These are phyloP conservation scores for Backusella liffmaniae DNA, from an alignment of 192 early-diverging fungal genomes.

Conservation along the genomic window DNA sequence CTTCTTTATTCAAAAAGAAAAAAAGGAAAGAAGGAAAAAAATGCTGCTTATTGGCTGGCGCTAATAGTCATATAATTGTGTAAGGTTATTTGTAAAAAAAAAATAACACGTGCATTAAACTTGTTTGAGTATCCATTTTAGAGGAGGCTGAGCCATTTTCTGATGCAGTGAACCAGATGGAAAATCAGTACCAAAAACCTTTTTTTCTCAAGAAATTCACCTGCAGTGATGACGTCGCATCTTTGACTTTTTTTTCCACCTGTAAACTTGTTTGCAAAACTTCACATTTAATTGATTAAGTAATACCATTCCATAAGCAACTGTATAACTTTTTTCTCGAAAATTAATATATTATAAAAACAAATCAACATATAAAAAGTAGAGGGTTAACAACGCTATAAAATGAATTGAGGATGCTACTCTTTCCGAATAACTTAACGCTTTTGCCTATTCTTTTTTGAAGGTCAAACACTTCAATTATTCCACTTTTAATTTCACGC, in stretches of 20 bases:
- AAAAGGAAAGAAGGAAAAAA: background rate
- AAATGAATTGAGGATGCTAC: background rate
- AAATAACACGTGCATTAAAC: background rate
- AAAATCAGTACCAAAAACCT: background rate
- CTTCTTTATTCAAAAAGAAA: background rate
- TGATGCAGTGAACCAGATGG: background rate
- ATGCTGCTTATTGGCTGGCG: background rate
- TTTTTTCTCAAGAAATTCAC: background rate
- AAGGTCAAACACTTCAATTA: background rate
- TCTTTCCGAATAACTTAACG: background rate
- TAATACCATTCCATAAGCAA: constrained; percentile 6
- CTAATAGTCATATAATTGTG: background rate
- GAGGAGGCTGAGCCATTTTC: background rate
- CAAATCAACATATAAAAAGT: background rate
- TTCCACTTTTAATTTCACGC: background rate
- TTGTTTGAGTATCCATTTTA: background rate
- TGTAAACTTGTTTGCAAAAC: background rate
- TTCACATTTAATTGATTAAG: background rate
- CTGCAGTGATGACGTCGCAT: background rate
- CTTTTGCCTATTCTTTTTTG: background rate
- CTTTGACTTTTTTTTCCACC: background rate
- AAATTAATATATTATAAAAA: background rate
- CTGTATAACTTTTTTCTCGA: background rate
- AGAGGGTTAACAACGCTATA: background rate
- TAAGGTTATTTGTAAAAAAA: background rate